These are phyloP conservation scores for Bipolaris oryzae DNA, from an alignment of 2,329 filamentous ascomycete species.

Conservation along the genomic window DNA sequence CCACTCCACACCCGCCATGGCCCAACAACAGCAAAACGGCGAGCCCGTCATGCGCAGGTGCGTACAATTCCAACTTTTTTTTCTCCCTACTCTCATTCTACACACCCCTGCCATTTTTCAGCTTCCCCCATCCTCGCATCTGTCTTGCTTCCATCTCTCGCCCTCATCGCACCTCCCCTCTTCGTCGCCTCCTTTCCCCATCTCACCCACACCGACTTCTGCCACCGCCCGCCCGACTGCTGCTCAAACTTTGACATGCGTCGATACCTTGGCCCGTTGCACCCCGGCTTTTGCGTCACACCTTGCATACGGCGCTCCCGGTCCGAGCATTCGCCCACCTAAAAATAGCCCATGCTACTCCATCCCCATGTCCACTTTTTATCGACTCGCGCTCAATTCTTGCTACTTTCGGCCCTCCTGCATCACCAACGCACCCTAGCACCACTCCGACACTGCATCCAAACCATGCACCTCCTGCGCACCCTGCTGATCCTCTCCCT, in stretches of 20 bases:
- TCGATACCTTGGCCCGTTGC: constrained; percentile 33
- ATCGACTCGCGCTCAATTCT: constrained; percentile 39
- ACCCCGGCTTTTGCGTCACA: constrained; percentile 41
- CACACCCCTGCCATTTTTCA: background rate
- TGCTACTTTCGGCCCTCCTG: constrained; percentile 20
- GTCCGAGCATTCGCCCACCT: constrained; percentile 42
- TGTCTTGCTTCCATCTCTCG: background rate
- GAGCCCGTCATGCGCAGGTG: constrained; percentile 72
- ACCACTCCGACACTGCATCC: constrained; percentile 15
- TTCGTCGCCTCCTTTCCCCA: background rate
- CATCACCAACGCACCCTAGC: constrained; percentile 11
- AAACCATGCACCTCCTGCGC: constrained; percentile 17
- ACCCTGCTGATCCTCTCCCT: constrained; percentile 33
- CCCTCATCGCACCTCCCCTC: constrained; percentile 1
- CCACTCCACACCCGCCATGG: constrained; percentile 36
- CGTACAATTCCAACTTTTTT: constrained; percentile 34
- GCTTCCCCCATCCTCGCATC: background rate
- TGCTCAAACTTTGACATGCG: constrained; percentile 21
- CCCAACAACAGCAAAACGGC: constrained; percentile 46
- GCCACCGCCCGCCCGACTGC: background rate
- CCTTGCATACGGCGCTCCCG: constrained; percentile 48
- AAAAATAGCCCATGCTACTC: constrained; percentile 46
- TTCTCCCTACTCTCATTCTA: background rate
- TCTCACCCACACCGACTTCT: background rate
- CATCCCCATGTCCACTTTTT: constrained; percentile 42